These are phyloP conservation scores for Papilionanthe hybrid DNA, from an alignment of 116 monocot species.

Conservation along the genomic window DNA sequence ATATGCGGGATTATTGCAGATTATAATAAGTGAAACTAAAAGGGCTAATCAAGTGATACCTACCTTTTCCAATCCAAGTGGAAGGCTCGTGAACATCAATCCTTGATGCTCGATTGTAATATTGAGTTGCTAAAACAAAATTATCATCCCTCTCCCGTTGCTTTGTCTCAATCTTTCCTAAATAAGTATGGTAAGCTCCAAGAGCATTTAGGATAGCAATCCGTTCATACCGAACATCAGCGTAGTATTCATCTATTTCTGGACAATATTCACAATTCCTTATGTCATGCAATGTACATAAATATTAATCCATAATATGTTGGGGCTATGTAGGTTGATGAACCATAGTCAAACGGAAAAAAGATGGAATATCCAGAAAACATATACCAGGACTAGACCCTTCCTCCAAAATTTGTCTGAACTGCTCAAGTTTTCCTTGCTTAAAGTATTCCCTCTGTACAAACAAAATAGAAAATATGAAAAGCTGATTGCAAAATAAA, in stretches of 20 bases:
- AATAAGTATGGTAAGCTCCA: slow-evolving; percentile 85
- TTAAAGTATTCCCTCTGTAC: slow-evolving; percentile 93
- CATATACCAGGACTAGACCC: slow-evolving; percentile 87
- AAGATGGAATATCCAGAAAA: slow-evolving; percentile 3
- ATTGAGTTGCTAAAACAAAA: slow-evolving; percentile 77
- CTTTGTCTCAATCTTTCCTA: slow-evolving; percentile 78
- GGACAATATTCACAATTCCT: slow-evolving; percentile 9
- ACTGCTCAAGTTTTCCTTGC: slow-evolving; percentile 89
- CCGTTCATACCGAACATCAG: slow-evolving; percentile 91
- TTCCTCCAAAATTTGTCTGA: slow-evolving; percentile 95
- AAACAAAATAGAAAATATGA: slow-evolving; percentile 6
- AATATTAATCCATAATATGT: neutral
- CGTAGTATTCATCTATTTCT: slow-evolving; percentile 99
- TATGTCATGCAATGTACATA: neutral
- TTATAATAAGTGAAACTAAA: neutral
- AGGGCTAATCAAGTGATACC: neutral
- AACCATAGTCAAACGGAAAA: neutral
- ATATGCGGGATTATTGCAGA: neutral
- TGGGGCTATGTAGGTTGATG: slow-evolving; percentile 2
- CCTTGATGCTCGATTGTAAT: slow-evolving; percentile 84
- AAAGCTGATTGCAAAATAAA: neutral
- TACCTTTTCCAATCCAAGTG: slow-evolving; percentile 96
- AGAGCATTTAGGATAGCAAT: slow-evolving; percentile 95
- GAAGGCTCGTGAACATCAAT: slow-evolving; percentile 86
- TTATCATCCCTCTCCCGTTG: slow-evolving; percentile 69